Conservation (phyloP, 495 filamentous ascomycete genomes). For the Thermothielavioides terrestris region DNA sequence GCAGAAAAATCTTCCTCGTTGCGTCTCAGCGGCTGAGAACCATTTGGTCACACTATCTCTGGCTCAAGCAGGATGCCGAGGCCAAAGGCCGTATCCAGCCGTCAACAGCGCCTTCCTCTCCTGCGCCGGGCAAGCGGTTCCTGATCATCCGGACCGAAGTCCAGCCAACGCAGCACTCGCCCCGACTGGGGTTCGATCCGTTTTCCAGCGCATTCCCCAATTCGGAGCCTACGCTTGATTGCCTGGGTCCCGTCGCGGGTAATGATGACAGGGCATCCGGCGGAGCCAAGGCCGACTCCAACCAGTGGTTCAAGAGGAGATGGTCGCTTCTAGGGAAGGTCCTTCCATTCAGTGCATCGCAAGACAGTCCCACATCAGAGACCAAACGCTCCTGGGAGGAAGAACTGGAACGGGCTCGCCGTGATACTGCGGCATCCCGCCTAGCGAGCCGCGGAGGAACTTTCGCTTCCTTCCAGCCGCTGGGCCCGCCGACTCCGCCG, state of each 20-base stretch:
- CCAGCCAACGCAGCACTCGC: conserved; percentile 44
- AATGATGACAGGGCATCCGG: background rate
- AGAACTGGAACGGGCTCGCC: conserved; percentile 35
- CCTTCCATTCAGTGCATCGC: conserved; percentile 41
- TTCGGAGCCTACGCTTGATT: conserved; percentile 2
- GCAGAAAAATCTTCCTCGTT: conserved; percentile 57
- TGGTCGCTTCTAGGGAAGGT: conserved; percentile 67
- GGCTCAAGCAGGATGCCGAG: conserved; percentile 57
- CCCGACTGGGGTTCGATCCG: conserved; percentile 35
- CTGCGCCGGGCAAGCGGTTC: conserved; percentile 83
- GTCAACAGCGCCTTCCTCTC: conserved; percentile 75
- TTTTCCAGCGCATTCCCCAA: conserved; percentile 17
- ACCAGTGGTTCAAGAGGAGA: conserved; percentile 46
- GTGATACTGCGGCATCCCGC: conserved; percentile 31
- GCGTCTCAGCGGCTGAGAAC: conserved; percentile 62
- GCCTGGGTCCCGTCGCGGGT: conserved; percentile 7
- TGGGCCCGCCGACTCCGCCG: conserved; percentile 26
- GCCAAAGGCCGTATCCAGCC: conserved; percentile 45
- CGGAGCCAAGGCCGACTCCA: conserved; percentile 4
- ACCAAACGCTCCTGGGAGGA: conserved; percentile 28
- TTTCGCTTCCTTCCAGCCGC: background rate
- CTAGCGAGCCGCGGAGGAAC: conserved; percentile 18
- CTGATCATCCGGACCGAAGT: conserved; percentile 86
- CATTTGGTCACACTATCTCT: conserved; percentile 73
- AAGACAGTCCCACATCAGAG: conserved; percentile 4